Evolutionary conservation across 2,329 filamentous ascomycete genomes (phyloP), one percentile per base, ranked within the genome.

Genomic region (Colletotrichum sidae): DNA sequence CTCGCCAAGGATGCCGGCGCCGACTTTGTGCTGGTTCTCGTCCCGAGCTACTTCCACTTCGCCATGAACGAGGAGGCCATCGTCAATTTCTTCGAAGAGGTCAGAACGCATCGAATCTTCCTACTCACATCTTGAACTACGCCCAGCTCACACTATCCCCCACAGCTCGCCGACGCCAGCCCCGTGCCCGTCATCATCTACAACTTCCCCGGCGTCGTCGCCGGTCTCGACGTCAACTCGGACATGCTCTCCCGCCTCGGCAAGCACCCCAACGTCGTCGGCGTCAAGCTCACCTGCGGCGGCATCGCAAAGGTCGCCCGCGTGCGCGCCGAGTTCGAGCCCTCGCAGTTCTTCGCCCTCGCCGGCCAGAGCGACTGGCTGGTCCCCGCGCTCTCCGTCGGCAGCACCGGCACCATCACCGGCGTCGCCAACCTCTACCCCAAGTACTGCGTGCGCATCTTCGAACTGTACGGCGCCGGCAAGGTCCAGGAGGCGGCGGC

Each of bases 351-450:
- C 72, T 86, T 89, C 1, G 86, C 88, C 1, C 93, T 88, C 71
- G 90, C 90, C 1, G 92, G 92, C 0, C 90, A 93, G 77, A 88
- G 86, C 2, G 91, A 94, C 72, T 93, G 92, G 74, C 76, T 93
- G 33, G 78, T 91, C 53, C 87, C 86, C 2, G 87, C 85, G 0
- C 74, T 91, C 39, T 81, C 82, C 2, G 83, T 84, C 7, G 88
- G 88, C 13, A 85, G 83, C 37, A 81, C 83, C 2, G 88, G 89
- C 9, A 86, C 83, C 68, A 86, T 91, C 54, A 86, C 88, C 0
- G 88, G 86, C 3, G 85, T 90, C 67, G 88, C 82, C 34, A 90
- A 91, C 68, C 78, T 90, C 3, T 88, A 86, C 69, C 88, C 87
- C 8, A 83, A 81, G 72, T 67, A 74, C n/a, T 86, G 82, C 70